Conservation (phyloP, 345 rosid genomes). For the Citrus cavaleriei region DNA sequence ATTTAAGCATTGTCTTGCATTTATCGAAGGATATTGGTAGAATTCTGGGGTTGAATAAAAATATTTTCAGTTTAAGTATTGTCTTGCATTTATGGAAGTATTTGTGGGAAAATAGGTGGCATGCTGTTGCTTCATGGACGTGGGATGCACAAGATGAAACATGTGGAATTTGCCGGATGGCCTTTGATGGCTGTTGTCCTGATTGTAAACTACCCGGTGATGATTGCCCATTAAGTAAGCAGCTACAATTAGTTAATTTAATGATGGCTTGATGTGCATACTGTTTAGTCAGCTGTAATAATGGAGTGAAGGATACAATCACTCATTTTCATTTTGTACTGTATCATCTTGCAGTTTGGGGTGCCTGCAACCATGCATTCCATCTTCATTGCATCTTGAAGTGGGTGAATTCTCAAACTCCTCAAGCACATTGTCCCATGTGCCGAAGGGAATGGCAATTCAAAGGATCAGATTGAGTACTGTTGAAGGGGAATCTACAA, state of each 20-base stretch:
- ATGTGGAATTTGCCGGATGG: constrained; percentile 97
- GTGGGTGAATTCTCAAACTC: constrained; percentile 81
- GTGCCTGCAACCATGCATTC: constrained; percentile 75
- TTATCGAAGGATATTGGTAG: background rate
- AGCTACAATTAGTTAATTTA: background rate
- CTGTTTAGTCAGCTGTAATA: too few relatives aligned
- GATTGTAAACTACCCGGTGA: constrained; percentile 95
- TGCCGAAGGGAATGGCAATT: constrained; percentile 85
- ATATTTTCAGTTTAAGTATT: too few relatives aligned
- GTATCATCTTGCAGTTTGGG: constrained; percentile 46
- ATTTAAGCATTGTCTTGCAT: background rate
- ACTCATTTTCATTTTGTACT: background rate
- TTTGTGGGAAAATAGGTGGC: constrained; percentile 57
- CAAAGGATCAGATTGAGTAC: constrained; percentile 33
- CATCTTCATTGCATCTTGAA: constrained; percentile 96
- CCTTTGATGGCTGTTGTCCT: constrained; percentile 94
- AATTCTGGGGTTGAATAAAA: background rate
- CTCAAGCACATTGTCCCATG: constrained; percentile 96
- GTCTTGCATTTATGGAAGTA: too few relatives aligned
- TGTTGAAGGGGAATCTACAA: background rate
- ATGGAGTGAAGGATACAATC: background rate
- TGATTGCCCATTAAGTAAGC: constrained; percentile 89
- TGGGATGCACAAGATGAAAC: constrained; percentile 99
- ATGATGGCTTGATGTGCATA: too few relatives aligned
- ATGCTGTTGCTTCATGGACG: constrained; percentile 94